Evolutionary conservation across 345 rosid species (phyloP), one percentile per base, ranked within the genome.

Genomic region (Moringa oleifera): DNA sequence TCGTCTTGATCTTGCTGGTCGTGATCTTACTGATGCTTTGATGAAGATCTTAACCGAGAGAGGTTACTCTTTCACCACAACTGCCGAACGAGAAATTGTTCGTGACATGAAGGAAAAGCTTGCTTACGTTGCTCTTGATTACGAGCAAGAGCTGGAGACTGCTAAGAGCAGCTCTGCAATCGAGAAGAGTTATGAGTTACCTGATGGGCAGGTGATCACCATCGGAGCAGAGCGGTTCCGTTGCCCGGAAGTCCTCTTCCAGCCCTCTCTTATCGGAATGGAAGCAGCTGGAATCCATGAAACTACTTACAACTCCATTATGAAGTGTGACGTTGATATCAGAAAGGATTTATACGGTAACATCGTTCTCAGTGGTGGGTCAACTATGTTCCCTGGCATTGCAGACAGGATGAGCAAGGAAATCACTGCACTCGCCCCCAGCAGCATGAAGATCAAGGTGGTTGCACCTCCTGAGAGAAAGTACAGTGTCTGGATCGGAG

Each of bases 401-500:
- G 84, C 84, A 13, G 84, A 80, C 64, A 58, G 79, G 53, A 80
- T 77, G 81, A 80, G 84, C 73, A 80, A 71, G 75, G 84, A 80
- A 54, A 77, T 80, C 45, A 64, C 81, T 0, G 73, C 81, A 20
- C 79, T 80, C n/a, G 77, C 81, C 22, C 84, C 84, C 7, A 71
- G 81, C 68, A 80, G 81, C 75, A 77, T 77, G 84, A 77, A 77
- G 71, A 68, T 77, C 55, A 80, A 80, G 79, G 84, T 77, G 13
- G 84, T 80, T 57, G 84, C 84, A 13, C 84, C 84, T 28, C 84
- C 84, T 0, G 84, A 80, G 73, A 80, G 84, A 66, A 80, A 80
- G 72, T 80, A 80, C 61, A 80, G 84, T 41, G 84, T 80, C 64
- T 77, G 84, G 84, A 77, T 80, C 18, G 84, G 84, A 41, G 84